Percentiles rank a stretch among this genome's conserved stretches.
Evolutionary conservation across 106 monocot species (phyloP).

Genomic region (Posidonia australis): DNA sequence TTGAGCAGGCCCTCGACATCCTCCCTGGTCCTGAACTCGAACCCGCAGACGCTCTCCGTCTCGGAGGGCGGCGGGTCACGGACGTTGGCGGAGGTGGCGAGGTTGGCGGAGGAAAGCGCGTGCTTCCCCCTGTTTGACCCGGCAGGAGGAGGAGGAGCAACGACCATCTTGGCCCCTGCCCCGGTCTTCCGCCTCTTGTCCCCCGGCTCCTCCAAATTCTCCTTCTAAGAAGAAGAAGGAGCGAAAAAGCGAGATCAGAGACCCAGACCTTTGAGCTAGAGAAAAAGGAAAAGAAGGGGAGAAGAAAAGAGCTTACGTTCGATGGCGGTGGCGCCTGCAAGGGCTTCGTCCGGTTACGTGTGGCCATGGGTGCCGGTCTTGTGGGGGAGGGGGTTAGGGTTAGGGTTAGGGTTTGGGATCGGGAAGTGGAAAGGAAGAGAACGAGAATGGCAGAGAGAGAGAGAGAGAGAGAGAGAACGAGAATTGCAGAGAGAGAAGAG

Average conservation of each 20-base stretch:
- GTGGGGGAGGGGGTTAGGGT: too few species aligned
- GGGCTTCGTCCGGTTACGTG: too few species aligned
- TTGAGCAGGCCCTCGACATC: conserved; percentile 54
- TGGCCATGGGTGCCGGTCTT: too few species aligned
- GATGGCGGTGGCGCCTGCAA: too few species aligned
- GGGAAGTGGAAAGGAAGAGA: too few species aligned
- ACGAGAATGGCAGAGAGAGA: too few species aligned
- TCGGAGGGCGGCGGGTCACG: conserved; percentile 5
- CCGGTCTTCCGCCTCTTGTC: conserved; percentile 47
- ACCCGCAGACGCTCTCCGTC: conserved; percentile 5
- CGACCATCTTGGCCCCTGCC: conserved; percentile 28
- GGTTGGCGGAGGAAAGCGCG: conserved; percentile 36
- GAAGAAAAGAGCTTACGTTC: too few species aligned
- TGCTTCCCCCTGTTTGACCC: conserved; percentile 12
- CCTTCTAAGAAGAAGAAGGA: conserved; percentile 26
- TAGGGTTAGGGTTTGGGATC: too few species aligned
- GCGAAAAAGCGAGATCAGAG: not conserved
- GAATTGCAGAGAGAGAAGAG: too few species aligned
- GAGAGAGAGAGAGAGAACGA: too few species aligned
- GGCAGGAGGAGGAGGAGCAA: conserved; percentile 6
- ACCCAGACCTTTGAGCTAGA: too few species aligned
- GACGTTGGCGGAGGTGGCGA: not conserved
- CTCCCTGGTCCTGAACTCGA: conserved; percentile 52
- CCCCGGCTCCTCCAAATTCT: conserved; percentile 37
- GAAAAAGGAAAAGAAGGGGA: too few species aligned